Evolutionary conservation across 331 rosid species (phyloP).

Genomic region (Saraca asoca): DNA sequence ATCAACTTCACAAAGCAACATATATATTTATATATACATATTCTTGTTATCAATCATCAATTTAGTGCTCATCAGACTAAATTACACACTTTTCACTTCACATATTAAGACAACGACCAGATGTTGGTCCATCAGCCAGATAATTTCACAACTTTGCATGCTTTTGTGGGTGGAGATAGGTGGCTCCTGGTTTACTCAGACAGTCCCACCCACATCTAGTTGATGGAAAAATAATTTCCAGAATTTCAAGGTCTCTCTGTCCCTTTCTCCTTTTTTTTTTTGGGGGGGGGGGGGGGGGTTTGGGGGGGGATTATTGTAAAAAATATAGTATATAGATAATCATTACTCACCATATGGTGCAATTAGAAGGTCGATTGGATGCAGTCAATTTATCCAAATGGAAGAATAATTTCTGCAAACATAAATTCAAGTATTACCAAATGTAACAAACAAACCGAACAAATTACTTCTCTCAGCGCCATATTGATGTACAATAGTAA

Average conservation of each 20-base stretch:
- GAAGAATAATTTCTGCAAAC: conserved; percentile 71
- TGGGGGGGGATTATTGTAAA: conserved; percentile 2
- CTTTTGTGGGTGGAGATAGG: too few species aligned
- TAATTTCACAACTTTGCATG: too few species aligned
- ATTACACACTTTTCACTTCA: too few species aligned
- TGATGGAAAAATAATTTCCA: not conserved
- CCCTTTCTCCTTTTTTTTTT: not conserved
- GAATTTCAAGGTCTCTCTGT: not conserved
- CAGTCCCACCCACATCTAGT: not conserved
- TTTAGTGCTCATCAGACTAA: too few species aligned
- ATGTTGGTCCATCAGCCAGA: too few species aligned
- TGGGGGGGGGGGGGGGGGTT: too few species aligned
- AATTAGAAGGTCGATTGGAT: conserved; percentile 69
- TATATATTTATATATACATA: too few species aligned
- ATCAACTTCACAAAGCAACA: too few species aligned
- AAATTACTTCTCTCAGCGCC: conserved; percentile 21
- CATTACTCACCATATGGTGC: conserved; percentile 73
- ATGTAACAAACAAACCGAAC: conserved; percentile 16
- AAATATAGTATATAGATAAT: not conserved
- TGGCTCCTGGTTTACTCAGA: too few species aligned
- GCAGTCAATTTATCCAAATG: conserved; percentile 76
- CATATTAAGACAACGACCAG: too few species aligned
- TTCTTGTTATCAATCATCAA: too few species aligned
- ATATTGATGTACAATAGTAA: conserved; percentile 12
- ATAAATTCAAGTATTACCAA: not conserved